Conservation (phyloP, 805 yeast species). For the Grigorovia transvaalensis region DNA sequence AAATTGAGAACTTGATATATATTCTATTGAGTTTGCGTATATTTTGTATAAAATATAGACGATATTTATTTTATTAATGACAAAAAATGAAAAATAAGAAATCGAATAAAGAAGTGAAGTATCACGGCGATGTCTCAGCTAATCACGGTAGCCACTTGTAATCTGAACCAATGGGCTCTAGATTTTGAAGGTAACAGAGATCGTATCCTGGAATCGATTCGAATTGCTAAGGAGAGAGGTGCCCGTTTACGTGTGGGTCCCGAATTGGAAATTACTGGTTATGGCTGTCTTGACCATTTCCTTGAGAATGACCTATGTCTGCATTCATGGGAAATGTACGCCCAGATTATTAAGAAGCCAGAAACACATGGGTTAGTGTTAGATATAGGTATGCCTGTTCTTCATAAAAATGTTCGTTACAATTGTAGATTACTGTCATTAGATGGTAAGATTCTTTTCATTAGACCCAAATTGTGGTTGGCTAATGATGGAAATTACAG, state of each 20-base stretch:
- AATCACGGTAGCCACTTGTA: slow-evolving; percentile 86
- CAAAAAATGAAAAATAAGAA: not conserved
- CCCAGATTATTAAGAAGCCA: slow-evolving; percentile 55
- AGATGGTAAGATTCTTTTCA: slow-evolving; percentile 68
- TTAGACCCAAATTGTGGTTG: slow-evolving; percentile 84
- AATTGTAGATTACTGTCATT: slow-evolving; percentile 82
- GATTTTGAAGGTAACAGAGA: slow-evolving; percentile 97
- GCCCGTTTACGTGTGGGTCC: slow-evolving; percentile 92
- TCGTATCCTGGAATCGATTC: slow-evolving; percentile 73
- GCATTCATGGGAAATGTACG: slow-evolving; percentile 93
- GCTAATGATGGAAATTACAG: slow-evolving; percentile 98
- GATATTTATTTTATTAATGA: not conserved
- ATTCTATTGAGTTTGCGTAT: not conserved
- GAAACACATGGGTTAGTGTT: slow-evolving; percentile 67
- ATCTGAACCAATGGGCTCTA: slow-evolving; percentile 95
- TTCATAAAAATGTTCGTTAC: slow-evolving; percentile 79
- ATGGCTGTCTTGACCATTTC: slow-evolving; percentile 91
- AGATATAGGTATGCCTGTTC: slow-evolving; percentile 91
- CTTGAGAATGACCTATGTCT: slow-evolving; percentile 78
- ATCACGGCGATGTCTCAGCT: slow-evolving; percentile 59
- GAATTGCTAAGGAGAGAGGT: slow-evolving; percentile 59
- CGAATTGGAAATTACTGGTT: slow-evolving; percentile 88
- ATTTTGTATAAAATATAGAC: not conserved
- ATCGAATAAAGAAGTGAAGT: not conserved
- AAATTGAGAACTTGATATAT: not conserved